Conservation (phyloP, 2,329 filamentous ascomycete species). For the Colletotrichum orchidophilum region DNA sequence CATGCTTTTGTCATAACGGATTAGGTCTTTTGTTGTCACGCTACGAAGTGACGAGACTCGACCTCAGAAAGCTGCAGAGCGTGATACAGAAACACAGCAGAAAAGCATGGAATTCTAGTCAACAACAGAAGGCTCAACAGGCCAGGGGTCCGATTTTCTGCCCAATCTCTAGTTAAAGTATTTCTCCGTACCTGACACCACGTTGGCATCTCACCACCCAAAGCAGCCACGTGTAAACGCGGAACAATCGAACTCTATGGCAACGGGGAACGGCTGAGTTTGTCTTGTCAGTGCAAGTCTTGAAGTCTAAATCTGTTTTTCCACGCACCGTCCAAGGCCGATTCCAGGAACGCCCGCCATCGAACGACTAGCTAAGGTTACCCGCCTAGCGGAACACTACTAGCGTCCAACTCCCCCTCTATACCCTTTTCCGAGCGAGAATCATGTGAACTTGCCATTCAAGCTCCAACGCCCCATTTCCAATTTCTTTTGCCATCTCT, state of each 20-base stretch:
- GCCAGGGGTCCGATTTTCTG: background rate
- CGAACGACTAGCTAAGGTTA: background rate
- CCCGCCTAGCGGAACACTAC: background rate
- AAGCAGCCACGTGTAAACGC: background rate
- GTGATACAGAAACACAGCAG: background rate
- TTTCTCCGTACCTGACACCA: too few relatives aligned
- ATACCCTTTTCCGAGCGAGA: slow-evolving; percentile 8
- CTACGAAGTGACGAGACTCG: background rate
- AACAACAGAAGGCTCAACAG: background rate
- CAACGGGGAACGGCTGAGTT: background rate
- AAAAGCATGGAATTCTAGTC: background rate
- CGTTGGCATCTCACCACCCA: background rate
- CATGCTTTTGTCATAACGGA: background rate
- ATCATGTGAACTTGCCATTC: slow-evolving; percentile 26
- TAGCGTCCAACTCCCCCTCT: background rate
- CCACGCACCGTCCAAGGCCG: too few relatives aligned
- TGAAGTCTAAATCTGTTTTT: background rate
- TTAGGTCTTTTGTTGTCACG: background rate
- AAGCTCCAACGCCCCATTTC: background rate
- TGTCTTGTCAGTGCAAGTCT: background rate
- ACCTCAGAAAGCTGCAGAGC: background rate
- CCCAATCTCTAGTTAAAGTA: background rate
- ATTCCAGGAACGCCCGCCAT: background rate
- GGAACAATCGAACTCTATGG: background rate
- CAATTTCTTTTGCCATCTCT: background rate